A percentile compares a stretch with the other conserved stretches of the same genome.
Conservation (phyloP, 2,329 filamentous ascomycete species). For the Penicillium sp. region DNA sequence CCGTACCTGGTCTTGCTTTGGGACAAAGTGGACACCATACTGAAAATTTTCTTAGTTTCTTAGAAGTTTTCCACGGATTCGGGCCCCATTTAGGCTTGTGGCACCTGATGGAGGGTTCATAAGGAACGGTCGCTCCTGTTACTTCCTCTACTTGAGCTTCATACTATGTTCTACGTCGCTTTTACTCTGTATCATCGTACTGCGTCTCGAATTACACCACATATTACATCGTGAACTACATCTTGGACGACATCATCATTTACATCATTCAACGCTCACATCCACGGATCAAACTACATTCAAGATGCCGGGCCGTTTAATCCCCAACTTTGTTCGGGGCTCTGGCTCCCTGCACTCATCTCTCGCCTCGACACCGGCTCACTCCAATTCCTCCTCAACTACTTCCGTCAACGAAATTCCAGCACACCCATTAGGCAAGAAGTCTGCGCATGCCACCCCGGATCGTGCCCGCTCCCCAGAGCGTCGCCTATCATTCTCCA, state of each 20-base stretch:
- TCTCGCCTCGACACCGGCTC: conserved; percentile 25
- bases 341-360: conserved; percentile 31
- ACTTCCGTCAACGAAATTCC: conserved; percentile 39
- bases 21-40: conserved; percentile 10
- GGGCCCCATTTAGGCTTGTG: conserved; percentile 14
- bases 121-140: conserved; percentile 9
- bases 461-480: conserved; percentile 38
- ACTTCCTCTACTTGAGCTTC: background rate
- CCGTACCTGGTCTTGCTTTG: conserved; percentile 18
- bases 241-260: background rate
- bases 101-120: conserved; percentile 27
- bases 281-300: background rate
- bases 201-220: conserved; percentile 18
- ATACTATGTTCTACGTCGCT: conserved; percentile 16
- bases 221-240: no score
- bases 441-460: conserved; percentile 21
- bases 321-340: conserved; percentile 40
- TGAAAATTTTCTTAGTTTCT: conserved; percentile 11
- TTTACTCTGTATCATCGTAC: conserved; percentile 26
- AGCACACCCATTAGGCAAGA: conserved; percentile 23
- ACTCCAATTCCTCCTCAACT: conserved; percentile 38
- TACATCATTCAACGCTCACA: background rate
- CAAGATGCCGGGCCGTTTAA: conserved; percentile 42
- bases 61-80: conserved; percentile 23
- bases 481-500: conserved; percentile 42